A percentile compares a stretch with the other conserved stretches of the same genome.
phyloP scores from a whole-genome alignment of 345 rosid genomes.

The Gossypium longicalyx region DNA sequence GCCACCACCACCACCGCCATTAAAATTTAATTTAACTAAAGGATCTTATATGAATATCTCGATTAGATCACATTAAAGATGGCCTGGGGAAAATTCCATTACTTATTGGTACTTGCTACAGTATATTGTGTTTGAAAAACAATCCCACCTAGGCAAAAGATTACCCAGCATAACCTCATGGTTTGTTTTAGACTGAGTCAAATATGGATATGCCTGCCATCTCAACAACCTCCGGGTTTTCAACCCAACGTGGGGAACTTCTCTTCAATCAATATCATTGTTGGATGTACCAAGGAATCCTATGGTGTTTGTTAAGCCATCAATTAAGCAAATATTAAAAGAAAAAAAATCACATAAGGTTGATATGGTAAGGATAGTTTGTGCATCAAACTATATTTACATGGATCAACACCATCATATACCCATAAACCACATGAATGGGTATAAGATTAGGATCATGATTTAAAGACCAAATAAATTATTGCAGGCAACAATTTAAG shows the following conservation, averaged over 20 bases:
- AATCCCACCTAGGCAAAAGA: not conserved
- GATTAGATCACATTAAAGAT: not conserved
- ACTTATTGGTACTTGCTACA: constrained; percentile 12
- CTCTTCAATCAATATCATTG: constrained; percentile 17
- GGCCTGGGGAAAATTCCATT: not conserved
- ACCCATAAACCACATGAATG: not conserved
- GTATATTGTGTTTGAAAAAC: not conserved
- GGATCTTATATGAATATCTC: not conserved
- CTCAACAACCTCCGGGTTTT: not conserved
- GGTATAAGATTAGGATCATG: not conserved
- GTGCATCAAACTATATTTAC: no score
- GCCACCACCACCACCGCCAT: not conserved
- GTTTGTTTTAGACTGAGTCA: constrained; percentile 9
- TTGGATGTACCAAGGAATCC: not conserved
- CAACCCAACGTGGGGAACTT: constrained; percentile 18
- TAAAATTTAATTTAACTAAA: not conserved
- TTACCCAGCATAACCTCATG: constrained; percentile 8
- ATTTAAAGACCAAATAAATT: no score
- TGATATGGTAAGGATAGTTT: no score
- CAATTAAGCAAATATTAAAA: not conserved
- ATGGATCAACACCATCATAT: no score
- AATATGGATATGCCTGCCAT: constrained; percentile 11
- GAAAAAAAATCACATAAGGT: no score
- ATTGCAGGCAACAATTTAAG: no score
- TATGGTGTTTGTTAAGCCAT: not conserved